Conservation (phyloP, 305 asterid genomes). For the Fraxinus angustifolia region DNA sequence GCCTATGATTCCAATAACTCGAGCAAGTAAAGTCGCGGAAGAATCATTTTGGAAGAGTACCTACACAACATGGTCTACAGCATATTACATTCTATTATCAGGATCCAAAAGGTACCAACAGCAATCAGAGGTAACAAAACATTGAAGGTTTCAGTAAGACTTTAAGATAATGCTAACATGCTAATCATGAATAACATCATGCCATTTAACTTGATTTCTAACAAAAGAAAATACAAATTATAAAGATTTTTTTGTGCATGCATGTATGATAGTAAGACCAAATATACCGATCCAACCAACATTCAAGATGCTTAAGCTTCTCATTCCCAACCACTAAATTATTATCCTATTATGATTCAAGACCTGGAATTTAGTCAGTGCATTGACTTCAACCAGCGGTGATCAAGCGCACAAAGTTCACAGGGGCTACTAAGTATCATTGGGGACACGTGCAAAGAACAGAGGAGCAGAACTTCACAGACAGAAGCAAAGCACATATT, state of each 20-base stretch:
- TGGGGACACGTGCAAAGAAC: background rate
- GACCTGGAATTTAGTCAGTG: background rate
- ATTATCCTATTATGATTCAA: background rate
- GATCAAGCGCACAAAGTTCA: background rate
- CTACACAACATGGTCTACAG: slow-evolving; percentile 42
- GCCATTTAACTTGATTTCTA: background rate
- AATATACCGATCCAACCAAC: background rate
- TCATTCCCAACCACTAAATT: background rate
- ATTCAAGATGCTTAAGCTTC: background rate
- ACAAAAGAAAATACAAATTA: background rate
- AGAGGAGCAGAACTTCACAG: background rate
- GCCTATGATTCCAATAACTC: slow-evolving; percentile 87
- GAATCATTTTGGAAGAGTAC: slow-evolving; percentile 98
- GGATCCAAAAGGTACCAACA: slow-evolving; percentile 22
- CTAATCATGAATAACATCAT: background rate
- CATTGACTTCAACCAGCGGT: background rate
- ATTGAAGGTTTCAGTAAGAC: background rate
- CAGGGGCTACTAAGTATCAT: background rate
- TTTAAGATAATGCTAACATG: background rate
- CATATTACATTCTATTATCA: slow-evolving; percentile 7
- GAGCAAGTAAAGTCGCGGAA: slow-evolving; percentile 93
- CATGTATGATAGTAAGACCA: background rate
- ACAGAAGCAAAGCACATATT: background rate
- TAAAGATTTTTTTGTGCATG: background rate
- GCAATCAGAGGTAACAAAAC: background rate